Evolutionary conservation across 2,329 filamentous ascomycete genomes (phyloP), one percentile per base, ranked within the genome.

Genomic region (Didymella sp.): DNA sequence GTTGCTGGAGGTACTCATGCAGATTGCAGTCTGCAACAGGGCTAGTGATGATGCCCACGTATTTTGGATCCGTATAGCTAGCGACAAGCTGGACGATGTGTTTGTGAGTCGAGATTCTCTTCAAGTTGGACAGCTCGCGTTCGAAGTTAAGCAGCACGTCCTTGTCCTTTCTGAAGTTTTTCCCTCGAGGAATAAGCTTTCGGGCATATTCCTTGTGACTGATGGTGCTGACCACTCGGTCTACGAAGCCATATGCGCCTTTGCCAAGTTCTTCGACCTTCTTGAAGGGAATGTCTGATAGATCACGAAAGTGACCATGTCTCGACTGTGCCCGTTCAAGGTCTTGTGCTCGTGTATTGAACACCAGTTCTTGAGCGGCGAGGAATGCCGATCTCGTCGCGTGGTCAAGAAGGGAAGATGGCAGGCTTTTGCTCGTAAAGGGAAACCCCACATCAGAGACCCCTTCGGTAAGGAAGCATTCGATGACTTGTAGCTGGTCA

Each of bases 31-130:
- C 50, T 3, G 67, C 69, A 3, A 72, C 63, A 22, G 53, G 70
- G 15, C 55, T 55, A 63, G 74, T 75, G 28, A 77, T 49, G 1
- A 77, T 52, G 6, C 66, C 72, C 15, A 75, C 58, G 30, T 63
- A 68, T 4, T 53, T 51, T 3, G 62, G 53, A 28, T 76, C 74
- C 1, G 73, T 76, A 42, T 73, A 76, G 46, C 69, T 73, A 13
- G 61, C 67, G 15, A 70, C 42, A 2, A 69, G 47, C 15, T 66
- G 49, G 5, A 71, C 62, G 1, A 67, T 54, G 24, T 72, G 68
- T 1, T 22, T 25, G 33, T 71, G 65, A 4, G 11, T 24, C 5
- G 37, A 47, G 2, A 67, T 22, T 2, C 33, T 42, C 25, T 69
- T 67, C 24, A 70, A 49, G 7, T 25, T 57, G 0, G 19, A 22